Conservation (phyloP, 345 rosid genomes). For the Orychophragmus violaceus region DNA sequence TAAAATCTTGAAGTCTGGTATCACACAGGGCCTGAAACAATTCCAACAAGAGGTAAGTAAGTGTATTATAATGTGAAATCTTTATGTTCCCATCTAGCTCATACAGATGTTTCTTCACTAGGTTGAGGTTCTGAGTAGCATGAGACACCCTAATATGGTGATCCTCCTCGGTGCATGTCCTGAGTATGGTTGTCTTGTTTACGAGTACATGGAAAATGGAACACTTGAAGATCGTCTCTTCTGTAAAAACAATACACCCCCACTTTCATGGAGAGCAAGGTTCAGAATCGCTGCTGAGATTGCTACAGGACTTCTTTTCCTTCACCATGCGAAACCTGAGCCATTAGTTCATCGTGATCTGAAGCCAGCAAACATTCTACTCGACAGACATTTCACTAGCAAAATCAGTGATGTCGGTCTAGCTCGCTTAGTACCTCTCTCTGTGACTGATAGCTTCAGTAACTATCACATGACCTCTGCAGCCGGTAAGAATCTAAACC, state of each 20-base stretch:
- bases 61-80: not conserved
- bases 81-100: constrained; percentile 10
- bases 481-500: constrained; percentile 40
- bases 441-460: constrained; percentile 34
- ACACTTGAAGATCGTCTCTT: constrained; percentile 80
- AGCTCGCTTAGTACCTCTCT: constrained; percentile 58
- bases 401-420: constrained; percentile 75
- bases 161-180: constrained; percentile 84
- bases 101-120: constrained; percentile 25
- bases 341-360: constrained; percentile 83
- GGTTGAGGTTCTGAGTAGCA: constrained; percentile 71
- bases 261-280: constrained; percentile 62
- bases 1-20: constrained; percentile 58
- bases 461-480: constrained; percentile 63
- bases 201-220: constrained; percentile 85
- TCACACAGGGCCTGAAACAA: constrained; percentile 67
- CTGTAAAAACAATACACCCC: constrained; percentile 47
- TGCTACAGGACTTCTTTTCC: constrained; percentile 64
- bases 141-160: constrained; percentile 83
- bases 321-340: constrained; percentile 78
- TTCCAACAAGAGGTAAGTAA: constrained; percentile 65
- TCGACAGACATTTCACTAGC: constrained; percentile 48
- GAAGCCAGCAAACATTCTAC: constrained; percentile 80
- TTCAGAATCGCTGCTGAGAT: constrained; percentile 70
- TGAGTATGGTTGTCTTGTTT: constrained; percentile 69